Evolutionary conservation across 192 early-diverging fungal genomes (phyloP), one percentile per base, ranked within the genome.

Genomic region (Anaeromyces robustus): DNA sequence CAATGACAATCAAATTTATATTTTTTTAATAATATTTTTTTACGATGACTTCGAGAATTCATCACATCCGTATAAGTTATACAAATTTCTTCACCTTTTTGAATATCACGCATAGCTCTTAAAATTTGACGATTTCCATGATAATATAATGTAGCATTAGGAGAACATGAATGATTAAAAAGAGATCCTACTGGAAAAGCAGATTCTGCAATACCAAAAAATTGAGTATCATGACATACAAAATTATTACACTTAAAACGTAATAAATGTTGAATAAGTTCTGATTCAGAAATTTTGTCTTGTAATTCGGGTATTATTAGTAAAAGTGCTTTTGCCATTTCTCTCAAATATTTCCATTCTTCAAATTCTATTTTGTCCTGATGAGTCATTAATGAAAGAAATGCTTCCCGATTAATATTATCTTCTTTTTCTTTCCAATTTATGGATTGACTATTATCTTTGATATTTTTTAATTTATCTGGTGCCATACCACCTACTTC

Each of bases 171-270:
- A 80, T 93, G 92, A 79, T 93, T 92, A 68, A 89, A 85, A 18
- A 93, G 81, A 9, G 92, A 84, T 5, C 89, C 92, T 3, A 93
- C 77, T 2, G 92, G 92, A 77, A 81, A 83, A 11, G 90, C 90
- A 2, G 90, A 91, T 78, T 93, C 92, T 1, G 88, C 92, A 82
- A 89, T 83, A 14, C 84, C 81, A 81, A 92, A 93, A 32, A 92
- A 80, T 77, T 93, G 87, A 13, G 83, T 77, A 80, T 92, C 92
- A 39, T 90, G 83, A 30, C 91, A 84, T 0, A 84, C 82, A 79
- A 92, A 92, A 79, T 92, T 93, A 84, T 93, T 93, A 81, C 87
- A 91, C 29, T 86, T 85, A 80, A 92, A 93, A 77, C 85, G 84
- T 77, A 84, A 86, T 2, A 93, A 84, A 79, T 86, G 89, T 30